Evolutionary conservation across 306 rosid genomes (phyloP).

Genomic region (Myrica gale): DNA sequence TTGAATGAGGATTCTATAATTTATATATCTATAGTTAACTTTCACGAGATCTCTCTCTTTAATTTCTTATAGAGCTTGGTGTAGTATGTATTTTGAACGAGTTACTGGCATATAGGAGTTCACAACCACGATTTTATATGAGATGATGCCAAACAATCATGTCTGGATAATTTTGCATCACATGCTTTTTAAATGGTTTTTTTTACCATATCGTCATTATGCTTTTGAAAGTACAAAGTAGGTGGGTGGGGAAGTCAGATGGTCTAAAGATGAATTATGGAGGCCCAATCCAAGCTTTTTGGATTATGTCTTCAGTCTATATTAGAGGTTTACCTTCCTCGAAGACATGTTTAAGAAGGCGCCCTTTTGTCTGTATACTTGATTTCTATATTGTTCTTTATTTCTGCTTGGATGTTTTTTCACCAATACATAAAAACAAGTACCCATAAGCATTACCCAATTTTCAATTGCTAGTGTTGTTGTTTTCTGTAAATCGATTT

Average conservation of each 20-base stretch:
- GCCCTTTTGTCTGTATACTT: not conserved
- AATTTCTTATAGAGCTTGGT: too few species aligned
- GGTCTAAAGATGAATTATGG: not conserved
- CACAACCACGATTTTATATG: too few species aligned
- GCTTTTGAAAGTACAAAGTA: not conserved
- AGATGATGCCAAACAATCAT: too few species aligned
- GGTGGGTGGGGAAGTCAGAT: not conserved
- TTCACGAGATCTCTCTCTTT: too few species aligned
- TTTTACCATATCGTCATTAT: not conserved
- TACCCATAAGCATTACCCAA: not conserved
- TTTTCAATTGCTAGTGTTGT: not conserved
- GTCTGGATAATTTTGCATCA: too few species aligned
- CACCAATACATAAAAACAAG: not conserved
- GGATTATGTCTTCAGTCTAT: not conserved
- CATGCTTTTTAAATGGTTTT: too few species aligned
- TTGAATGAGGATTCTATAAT: not conserved
- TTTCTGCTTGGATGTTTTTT: not conserved
- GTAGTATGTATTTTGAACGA: not conserved
- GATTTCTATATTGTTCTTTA: not conserved
- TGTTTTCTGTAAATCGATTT: conserved; percentile 1
- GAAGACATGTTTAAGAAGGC: too few species aligned
- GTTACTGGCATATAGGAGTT: not conserved
- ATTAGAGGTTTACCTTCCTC: too few species aligned
- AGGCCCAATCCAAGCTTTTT: not conserved
- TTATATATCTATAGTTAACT: not conserved